Evolutionary conservation across 257 asterid species (phyloP), one percentile per base, ranked within the genome.

Genomic region (Solanum lycopersicoides): DNA sequence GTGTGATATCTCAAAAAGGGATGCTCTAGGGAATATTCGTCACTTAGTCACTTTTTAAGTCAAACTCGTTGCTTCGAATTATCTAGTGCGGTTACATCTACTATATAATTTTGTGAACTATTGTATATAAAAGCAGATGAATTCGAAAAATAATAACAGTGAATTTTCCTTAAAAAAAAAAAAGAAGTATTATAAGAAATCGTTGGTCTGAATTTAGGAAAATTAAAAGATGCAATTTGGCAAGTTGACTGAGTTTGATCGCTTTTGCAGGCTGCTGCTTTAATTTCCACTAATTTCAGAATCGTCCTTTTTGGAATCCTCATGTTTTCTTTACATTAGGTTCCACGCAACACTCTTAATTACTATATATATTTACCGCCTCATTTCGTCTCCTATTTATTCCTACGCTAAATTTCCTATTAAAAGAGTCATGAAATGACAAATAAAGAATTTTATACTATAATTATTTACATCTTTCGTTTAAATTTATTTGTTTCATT

Each of bases 221-320:
- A 79, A 37, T 37, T 37, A 37, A 45, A 11, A 79, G 66, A 80
- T 16, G 68, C 85, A 80, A 80, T 80, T 80, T 30, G 66, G 12
- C 85, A 80, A 80, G 68, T 47, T 80, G 42, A 47, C 85, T 25
- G 42, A 32, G 44, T 80, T 47, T 47, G 44, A 80, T 80, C 68
- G 34, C 85, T 80, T 80, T 80, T 79, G 3, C 14, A 6, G 60
- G 34, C 37, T 42, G 82, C 83, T 80, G 30, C 65, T 80, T 47
- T 80, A 50, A 20, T 45, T 47, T 80, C 85, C 68, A 80, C 68
- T 80, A 80, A 47, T 47, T 80, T 80, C 30, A 80, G 68, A 47
- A 47, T 80, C 85, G 28, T 2, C 30, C 84, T 44, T 16, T 47
- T 80, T 18, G 16, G 44, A 80, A 80, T 80, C 63, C 13, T 20